Evolutionary conservation across 2,329 filamentous ascomycete species (phyloP).

Genomic region (Diaporthe citriasiana): DNA sequence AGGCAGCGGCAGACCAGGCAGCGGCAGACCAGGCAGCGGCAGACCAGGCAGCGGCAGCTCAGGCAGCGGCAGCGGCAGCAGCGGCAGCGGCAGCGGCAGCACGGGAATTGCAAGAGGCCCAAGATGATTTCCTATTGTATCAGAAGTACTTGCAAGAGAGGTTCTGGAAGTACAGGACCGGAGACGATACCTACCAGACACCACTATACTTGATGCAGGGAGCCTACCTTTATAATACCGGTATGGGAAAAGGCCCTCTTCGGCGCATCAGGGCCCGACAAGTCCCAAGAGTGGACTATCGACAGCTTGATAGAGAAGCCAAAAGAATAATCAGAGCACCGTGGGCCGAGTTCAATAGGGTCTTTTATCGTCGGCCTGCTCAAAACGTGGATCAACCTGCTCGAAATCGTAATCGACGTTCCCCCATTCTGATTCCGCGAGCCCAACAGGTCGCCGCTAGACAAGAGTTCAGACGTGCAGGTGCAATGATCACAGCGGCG

Average conservation of each 20-base stretch:
- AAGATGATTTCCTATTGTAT: neutral
- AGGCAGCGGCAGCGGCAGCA: too few species aligned
- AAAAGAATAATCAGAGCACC: too few species aligned
- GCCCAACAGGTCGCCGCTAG: fast-evolving
- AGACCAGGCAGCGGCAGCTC: too few species aligned
- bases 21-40: too few species aligned
- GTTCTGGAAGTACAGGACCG: neutral
- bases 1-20: too few species aligned
- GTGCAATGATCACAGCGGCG: neutral
- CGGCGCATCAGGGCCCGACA: neutral
- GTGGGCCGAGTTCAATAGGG: neutral
- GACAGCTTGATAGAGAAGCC: too few species aligned
- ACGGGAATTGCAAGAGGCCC: fast-evolving
- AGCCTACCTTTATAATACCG: too few species aligned
- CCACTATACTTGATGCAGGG: neutral
- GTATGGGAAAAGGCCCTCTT: neutral
- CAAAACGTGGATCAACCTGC: too few species aligned
- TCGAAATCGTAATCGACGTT: too few species aligned
- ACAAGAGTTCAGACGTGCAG: neutral
- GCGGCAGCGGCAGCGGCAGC: too few species aligned
- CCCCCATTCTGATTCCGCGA: neutral
- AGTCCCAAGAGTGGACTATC: neutral
- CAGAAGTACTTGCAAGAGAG: neutral
- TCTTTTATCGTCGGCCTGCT: neutral
- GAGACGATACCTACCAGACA: neutral